Base-by-base conservation (phyloP, 2,329 filamentous ascomycete species). In the Ophiocordyceps robertsii region DNA sequence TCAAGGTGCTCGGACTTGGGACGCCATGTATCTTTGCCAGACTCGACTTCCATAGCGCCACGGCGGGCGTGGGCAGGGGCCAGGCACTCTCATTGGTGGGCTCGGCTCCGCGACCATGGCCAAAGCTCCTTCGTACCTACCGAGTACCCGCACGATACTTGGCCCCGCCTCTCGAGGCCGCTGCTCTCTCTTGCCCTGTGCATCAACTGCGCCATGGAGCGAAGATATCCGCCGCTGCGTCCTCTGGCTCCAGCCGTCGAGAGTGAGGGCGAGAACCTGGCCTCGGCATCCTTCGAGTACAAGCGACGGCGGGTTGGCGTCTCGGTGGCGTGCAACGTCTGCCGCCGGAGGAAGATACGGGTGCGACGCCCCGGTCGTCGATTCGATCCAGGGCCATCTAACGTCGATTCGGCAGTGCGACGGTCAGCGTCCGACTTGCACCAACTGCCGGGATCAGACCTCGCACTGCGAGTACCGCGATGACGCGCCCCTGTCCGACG, bases 301-400 rank as follows among this genome's bases (percentile, higher is more conserved):
- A 54, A 53, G 35, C 45, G 46, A 32, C 53, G 51, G 24, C 50
- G 53, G 9, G 47, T 54, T 8, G 49, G 48, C 30, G 53, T 52
- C n/a, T 41, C 49, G 1, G 38, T 55, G 17, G 53, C 53, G 16
- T 55, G 53, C 42, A 52, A 55, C 39, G 31, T 41, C 9, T 55
- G 53, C 31, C 44, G 53, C 12, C 44, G 49, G 12, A 49, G 45
- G 14, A 55, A 55, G 38, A 49, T 49, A 27, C 46, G 53, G 16
- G 52, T 54, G 42, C 24, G 53, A n/a, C n/a, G n/a, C n/a, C n/a
- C n/a, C n/a, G n/a, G n/a, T n/a, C n/a, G n/a, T n/a, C n/a, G n/a
- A n/a, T n/a, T n/a, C n/a, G n/a, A n/a, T n/a, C n/a, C n/a, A n/a
- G n/a, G n/a, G n/a, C n/a, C n/a, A n/a, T n/a, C 33, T 36, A n/a